Percentiles rank a stretch among this genome's conserved stretches.
phyloP scores from a whole-genome alignment of 1,284 basidiomycete species.

The Prillingera fragicola region DNA sequence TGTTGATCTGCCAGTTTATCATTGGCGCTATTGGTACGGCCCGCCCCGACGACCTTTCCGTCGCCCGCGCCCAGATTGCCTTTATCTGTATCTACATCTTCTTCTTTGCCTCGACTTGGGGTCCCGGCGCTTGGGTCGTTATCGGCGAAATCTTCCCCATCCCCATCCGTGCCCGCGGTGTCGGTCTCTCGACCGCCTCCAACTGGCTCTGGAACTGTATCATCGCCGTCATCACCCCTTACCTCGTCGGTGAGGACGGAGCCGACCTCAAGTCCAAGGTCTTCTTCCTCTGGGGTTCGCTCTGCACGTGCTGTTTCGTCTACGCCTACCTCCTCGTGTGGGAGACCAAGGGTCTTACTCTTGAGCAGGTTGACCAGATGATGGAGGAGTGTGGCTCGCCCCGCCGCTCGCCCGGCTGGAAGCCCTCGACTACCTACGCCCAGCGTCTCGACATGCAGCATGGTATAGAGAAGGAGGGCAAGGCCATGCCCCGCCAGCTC shows the following conservation, averaged over 20 bases:
- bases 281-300: slow-evolving; percentile 85
- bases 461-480: neutral
- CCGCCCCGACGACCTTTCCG: slow-evolving; percentile 23
- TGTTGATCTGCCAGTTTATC: slow-evolving; percentile 65
- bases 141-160: slow-evolving; percentile 66
- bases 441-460: neutral
- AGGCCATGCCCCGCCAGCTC: no score
- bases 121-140: slow-evolving; percentile 67
- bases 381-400: slow-evolving; percentile 43
- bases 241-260: slow-evolving; percentile 55
- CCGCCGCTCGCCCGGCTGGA: slow-evolving; percentile 38
- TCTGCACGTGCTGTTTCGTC: slow-evolving; percentile 61
- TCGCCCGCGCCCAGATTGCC: slow-evolving; percentile 12
- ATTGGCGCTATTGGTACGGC: slow-evolving; percentile 60
- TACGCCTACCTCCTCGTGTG: slow-evolving; percentile 71
- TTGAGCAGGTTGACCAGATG: slow-evolving; percentile 46
- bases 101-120: slow-evolving; percentile 74
- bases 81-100: slow-evolving; percentile 70
- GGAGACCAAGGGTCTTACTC: slow-evolving; percentile 44
- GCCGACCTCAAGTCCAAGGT: slow-evolving; percentile 66
- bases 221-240: slow-evolving; percentile 71
- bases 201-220: slow-evolving; percentile 59
- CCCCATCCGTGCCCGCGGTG: slow-evolving; percentile 77
- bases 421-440: slow-evolving; percentile 39
- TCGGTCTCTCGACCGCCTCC: slow-evolving; percentile 73